A percentile compares a stretch with the other conserved stretches of the same genome.
These are phyloP conservation scores for Trichoderma arundinaceum DNA, from an alignment of 2,329 filamentous ascomycete genomes.

Conservation along the genomic window DNA sequence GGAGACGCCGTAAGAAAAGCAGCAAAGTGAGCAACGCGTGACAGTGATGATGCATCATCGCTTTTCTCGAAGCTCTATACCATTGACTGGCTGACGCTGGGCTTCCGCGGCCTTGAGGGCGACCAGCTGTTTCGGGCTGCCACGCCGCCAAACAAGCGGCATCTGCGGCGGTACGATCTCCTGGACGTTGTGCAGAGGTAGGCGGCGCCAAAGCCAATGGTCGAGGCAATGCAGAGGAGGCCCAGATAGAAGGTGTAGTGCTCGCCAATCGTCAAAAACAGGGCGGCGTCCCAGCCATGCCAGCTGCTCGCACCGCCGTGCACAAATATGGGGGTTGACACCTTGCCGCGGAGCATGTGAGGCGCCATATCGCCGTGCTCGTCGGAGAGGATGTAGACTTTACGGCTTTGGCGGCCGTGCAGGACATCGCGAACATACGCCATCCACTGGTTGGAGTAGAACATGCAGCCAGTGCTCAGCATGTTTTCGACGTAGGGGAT, in stretches of 20 bases:
- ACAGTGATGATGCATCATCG: not conserved
- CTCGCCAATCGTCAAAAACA: conserved; percentile 36
- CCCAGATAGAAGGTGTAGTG: conserved; percentile 33
- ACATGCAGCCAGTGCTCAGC: conserved; percentile 40
- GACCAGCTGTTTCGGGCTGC: conserved; percentile 28
- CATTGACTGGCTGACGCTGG: conserved; percentile 29
- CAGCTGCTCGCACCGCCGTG: conserved; percentile 39
- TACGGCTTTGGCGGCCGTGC: conserved; percentile 22
- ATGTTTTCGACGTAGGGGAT: conserved; percentile 40
- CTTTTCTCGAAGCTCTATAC: not conserved
- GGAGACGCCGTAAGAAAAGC: not conserved
- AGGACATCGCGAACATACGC: conserved; percentile 33
- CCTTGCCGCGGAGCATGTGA: conserved; percentile 38
- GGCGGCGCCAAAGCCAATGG: conserved; percentile 16
- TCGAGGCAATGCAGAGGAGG: conserved; percentile 28
- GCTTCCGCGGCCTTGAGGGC: conserved; percentile 27
- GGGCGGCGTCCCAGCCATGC: conserved; percentile 38
- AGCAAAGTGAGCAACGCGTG: not conserved
- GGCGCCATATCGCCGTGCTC: conserved; percentile 36
- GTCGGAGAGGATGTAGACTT: conserved; percentile 31
- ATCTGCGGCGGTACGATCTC: conserved; percentile 26
- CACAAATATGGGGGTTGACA: conserved; percentile 37
- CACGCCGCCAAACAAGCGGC: conserved; percentile 29
- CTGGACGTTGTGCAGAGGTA: conserved; percentile 26
- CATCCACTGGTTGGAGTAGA: conserved; percentile 40